A percentile compares a stretch with the other conserved stretches of the same genome.
Evolutionary conservation across 179 eudicot genomes (phyloP).

Genomic region (Nepenthes alata): DNA sequence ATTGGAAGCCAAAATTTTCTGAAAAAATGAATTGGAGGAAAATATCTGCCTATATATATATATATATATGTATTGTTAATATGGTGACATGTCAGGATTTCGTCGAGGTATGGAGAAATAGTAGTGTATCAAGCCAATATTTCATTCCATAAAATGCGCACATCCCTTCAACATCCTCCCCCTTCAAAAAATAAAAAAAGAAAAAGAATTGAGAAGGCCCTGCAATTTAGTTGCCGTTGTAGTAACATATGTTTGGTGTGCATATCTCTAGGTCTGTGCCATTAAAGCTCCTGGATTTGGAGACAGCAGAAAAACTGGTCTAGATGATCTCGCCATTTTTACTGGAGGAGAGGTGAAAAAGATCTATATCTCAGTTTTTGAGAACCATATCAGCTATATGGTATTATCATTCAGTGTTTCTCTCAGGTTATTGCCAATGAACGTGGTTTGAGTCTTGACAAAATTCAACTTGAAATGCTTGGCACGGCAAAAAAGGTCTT

Average conservation of each 20-base stretch:
- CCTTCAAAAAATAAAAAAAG: too few relatives aligned
- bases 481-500: constrained; percentile 82
- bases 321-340: constrained; percentile 79
- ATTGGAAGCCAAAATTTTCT: too few relatives aligned
- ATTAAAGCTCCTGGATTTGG: constrained; percentile 98
- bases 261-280: constrained; percentile 73
- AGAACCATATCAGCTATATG: background rate
- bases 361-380: background rate
- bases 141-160: too few relatives aligned
- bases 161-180: too few relatives aligned
- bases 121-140: too few relatives aligned
- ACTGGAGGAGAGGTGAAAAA: constrained; percentile 88
- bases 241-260: constrained; percentile 3
- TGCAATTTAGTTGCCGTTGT: too few relatives aligned
- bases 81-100: too few relatives aligned
- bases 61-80: too few relatives aligned
- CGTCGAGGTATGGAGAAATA: too few relatives aligned
- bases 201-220: too few relatives aligned
- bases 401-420: constrained; percentile 9
- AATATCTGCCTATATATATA: too few relatives aligned
- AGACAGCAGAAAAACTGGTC: constrained; percentile 77
- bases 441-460: constrained; percentile 56
- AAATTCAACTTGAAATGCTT: constrained; percentile 63
- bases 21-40: too few relatives aligned
- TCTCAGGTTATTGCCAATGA: constrained; percentile 71